Base-by-base conservation (phyloP, 2,329 filamentous ascomycete species). In the Talaromyces sp. region DNA sequence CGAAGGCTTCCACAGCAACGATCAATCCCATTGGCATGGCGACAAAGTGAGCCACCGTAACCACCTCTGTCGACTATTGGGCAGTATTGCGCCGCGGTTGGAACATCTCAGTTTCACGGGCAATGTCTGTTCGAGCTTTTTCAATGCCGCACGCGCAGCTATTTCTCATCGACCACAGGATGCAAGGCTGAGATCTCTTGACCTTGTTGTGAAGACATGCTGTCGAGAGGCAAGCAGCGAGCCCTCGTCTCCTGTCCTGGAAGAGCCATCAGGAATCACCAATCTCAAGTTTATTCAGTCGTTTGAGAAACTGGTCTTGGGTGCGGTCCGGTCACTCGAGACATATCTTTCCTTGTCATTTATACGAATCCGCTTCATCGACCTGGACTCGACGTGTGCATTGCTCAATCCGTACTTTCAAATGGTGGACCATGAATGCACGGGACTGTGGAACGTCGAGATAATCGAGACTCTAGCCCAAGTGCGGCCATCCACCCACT, bases 321-420 rank as follows among this genome's bases (percentile, higher is more conserved):
- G 85, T 1, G 87, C 84, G 0, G 84, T 90, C 33, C 81, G 82
- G 55, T 82, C 86, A 3, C 74, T 92, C 53, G 81, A 81, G 15
- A 80, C 78, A 32, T 81, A 90, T 55, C 81, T 82, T 58, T 76
- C 79, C n/a, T 74, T 92, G 33, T 77, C 85, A 52, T 85, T 86
- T 71, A 73, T 92, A 65, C 82, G 88, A 61, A 90, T 92, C 68
- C 85, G 89, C 59, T 92, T 90, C 68, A 87, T 92, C 58, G 89
- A 92, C 72, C 79, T 92, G 6, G 89, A 92, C 70, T 90, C 88
- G 2, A 84, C 87, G 2, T 81, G 88, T 15, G 88, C 88, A 3
- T 84, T 87, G 1, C 76, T 91, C 4, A 91, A 92, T 67, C 89
- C 89, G 0, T 91, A 88, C 69, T 92, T 91, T 70, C 77, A 88